Percentiles rank a stretch among this genome's conserved stretches.
Conservation (phyloP, 2,329 filamentous ascomycete species). For the Verruconis gallopava region DNA sequence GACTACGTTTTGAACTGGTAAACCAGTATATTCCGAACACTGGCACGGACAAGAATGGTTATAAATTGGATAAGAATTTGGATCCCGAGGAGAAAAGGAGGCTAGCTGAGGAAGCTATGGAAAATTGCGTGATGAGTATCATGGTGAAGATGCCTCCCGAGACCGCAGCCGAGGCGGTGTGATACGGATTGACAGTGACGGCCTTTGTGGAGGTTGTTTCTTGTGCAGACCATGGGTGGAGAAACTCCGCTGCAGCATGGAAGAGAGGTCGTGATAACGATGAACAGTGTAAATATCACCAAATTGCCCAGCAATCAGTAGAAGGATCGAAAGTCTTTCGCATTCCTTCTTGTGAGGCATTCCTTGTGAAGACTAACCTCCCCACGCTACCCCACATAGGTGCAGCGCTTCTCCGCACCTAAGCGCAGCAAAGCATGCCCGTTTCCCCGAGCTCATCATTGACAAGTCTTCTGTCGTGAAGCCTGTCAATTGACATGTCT, state of each 20-base stretch:
- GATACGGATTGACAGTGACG: too few species aligned
- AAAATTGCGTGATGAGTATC: constrained; percentile 1
- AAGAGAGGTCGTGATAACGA: too few species aligned
- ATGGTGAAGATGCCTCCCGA: constrained; percentile 7
- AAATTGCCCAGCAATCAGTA: too few species aligned
- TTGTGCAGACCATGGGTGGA: too few species aligned
- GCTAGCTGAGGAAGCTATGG: background rate
- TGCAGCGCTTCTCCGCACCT: background rate
- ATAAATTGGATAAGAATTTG: background rate
- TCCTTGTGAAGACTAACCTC: too few species aligned
- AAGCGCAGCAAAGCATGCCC: background rate
- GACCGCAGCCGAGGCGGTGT: too few species aligned
- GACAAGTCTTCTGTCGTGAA: too few species aligned
- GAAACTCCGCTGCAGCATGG: too few species aligned
- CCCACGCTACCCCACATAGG: background rate
- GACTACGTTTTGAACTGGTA: constrained; percentile 1
- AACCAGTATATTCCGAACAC: background rate
- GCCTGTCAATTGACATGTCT: background rate
- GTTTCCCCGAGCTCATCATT: background rate
- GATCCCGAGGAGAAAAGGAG: background rate
- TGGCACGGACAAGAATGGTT: constrained; percentile 2
- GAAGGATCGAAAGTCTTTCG: too few species aligned
- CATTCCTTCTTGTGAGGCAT: too few species aligned
- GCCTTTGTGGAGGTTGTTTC: too few species aligned
- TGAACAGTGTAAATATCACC: too few species aligned